Percentiles rank a stretch among this genome's conserved stretches.
phyloP scores from a whole-genome alignment of 768 basidiomycete species.

The Jaapia argillacea region DNA sequence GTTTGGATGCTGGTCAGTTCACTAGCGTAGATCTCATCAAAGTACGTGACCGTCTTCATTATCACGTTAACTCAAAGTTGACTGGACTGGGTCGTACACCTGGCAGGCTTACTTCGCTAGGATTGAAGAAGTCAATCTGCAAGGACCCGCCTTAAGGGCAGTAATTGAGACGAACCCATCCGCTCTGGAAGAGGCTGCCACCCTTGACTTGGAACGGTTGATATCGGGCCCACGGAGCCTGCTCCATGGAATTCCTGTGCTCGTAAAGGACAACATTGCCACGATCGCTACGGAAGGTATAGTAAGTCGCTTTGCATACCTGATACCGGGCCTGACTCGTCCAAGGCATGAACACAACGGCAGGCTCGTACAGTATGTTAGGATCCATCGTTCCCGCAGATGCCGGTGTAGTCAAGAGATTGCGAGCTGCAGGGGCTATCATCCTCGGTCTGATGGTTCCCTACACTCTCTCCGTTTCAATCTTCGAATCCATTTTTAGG shows the following conservation, averaged over 20 bases:
- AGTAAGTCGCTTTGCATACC: neutral
- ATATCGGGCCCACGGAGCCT: constrained; percentile 15
- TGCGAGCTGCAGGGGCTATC: constrained; percentile 24
- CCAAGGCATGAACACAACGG: constrained; percentile 31
- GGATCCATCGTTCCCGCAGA: constrained; percentile 24
- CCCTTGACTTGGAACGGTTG: constrained; percentile 13
- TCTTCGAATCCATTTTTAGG: constrained; percentile 18
- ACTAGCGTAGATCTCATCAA: constrained; percentile 31
- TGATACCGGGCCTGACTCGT: neutral
- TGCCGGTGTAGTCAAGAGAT: constrained; percentile 20
- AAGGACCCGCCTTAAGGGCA: constrained; percentile 26
- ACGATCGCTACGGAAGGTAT: constrained; percentile 20
- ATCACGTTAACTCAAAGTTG: neutral
- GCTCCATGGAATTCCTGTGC: constrained; percentile 24
- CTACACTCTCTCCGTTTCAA: neutral
- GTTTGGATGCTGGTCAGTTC: constrained; percentile 24
- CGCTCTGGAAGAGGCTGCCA: constrained; percentile 24
- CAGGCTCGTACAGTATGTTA: constrained; percentile 27
- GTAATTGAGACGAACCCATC: constrained; percentile 30
- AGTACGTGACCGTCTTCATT: constrained; percentile 19
- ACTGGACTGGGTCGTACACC: neutral
- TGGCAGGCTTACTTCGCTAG: constrained; percentile 34
- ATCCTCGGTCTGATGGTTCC: constrained; percentile 17
- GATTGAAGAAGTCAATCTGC: constrained; percentile 32
- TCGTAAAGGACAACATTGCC: constrained; percentile 28